These are phyloP conservation scores for Nemania sp. DNA, from an alignment of 2,329 filamentous ascomycete species.

Conservation along the genomic window DNA sequence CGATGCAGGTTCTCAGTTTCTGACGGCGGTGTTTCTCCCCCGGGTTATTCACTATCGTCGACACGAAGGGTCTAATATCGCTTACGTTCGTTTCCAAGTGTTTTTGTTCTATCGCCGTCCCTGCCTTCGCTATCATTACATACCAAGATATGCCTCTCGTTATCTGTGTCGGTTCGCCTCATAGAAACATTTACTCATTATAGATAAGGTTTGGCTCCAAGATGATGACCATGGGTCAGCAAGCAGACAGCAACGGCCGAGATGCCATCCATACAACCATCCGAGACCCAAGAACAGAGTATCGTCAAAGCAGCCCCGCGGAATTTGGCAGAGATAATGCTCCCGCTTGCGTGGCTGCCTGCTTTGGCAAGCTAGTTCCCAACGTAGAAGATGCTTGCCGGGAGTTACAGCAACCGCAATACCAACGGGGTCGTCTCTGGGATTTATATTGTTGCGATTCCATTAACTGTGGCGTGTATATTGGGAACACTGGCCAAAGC, in stretches of 20 bases:
- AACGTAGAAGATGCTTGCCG: conserved; percentile 43
- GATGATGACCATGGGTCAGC: conserved; percentile 38
- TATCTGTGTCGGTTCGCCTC: conserved; percentile 33
- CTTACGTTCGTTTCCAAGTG: conserved; percentile 45
- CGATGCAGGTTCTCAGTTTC: conserved; percentile 35
- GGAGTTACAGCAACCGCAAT: conserved; percentile 39
- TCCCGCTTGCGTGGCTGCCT: conserved; percentile 43
- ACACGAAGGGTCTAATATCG: conserved; percentile 36
- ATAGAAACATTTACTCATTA: conserved; percentile 40
- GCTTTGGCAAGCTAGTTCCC: conserved; percentile 43
- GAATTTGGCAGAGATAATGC: conserved; percentile 40
- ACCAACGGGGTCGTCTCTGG: conserved; percentile 54
- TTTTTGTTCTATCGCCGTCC: conserved; percentile 18
- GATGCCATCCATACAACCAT: conserved; percentile 8
- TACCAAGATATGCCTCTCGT: conserved; percentile 46
- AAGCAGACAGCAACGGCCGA: conserved; percentile 12
- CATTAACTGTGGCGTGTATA: conserved; percentile 62
- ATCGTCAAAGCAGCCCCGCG: conserved; percentile 24
- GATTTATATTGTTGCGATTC: conserved; percentile 66
- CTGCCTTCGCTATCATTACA: conserved; percentile 24
- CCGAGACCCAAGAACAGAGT: conserved; percentile 15
- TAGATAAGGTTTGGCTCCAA: conserved; percentile 35
- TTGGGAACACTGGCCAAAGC: conserved; percentile 53
- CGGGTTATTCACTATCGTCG: conserved; percentile 28
- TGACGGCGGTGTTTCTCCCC: conserved; percentile 35